phyloP scores from a whole-genome alignment of 116 monocot species.

The Posidonia oceanica region DNA sequence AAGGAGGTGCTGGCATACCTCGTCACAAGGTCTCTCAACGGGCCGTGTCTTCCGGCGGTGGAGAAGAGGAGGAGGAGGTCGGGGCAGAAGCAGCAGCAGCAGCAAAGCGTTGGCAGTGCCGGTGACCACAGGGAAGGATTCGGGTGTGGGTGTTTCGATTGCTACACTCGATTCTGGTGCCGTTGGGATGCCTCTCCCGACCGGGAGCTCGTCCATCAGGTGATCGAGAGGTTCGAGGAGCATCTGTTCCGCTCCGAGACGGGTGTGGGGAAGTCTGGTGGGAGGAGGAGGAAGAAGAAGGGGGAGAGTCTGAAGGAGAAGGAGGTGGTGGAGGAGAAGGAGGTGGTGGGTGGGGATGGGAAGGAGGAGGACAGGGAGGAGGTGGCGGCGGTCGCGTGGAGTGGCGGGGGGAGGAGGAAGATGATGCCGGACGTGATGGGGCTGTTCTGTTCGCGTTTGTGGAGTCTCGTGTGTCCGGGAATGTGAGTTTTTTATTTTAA shows the following conservation, averaged over 20 bases:
- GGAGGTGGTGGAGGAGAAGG: neutral
- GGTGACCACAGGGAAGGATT: conserved; percentile 7
- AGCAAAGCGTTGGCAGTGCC: neutral
- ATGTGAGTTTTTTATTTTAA: too few species aligned
- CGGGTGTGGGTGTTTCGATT: conserved; percentile 83
- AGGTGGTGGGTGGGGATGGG: neutral
- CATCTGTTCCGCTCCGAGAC: neutral
- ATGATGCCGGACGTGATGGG: conserved; percentile 61
- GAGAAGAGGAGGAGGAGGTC: neutral
- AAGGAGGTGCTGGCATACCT: conserved; percentile 75
- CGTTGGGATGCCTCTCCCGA: conserved; percentile 70
- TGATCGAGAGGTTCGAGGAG: conserved; percentile 18
- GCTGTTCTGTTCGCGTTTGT: conserved; percentile 42
- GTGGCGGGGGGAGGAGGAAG: conserved; percentile 9
- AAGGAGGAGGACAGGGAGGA: neutral
- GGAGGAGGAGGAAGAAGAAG: neutral
- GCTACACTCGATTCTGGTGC: conserved; percentile 76
- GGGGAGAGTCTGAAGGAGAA: neutral
- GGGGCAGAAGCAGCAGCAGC: too few species aligned
- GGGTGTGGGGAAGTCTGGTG: neutral
- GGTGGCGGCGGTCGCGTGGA: neutral
- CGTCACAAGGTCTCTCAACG: conserved; percentile 41
- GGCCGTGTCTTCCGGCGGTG: conserved; percentile 5
- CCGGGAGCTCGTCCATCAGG: conserved; percentile 64
- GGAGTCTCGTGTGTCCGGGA: conserved; percentile 59